Evolutionary conservation across 2,329 filamentous ascomycete species (phyloP).

Genomic region (Pseudocercospora crystallina): DNA sequence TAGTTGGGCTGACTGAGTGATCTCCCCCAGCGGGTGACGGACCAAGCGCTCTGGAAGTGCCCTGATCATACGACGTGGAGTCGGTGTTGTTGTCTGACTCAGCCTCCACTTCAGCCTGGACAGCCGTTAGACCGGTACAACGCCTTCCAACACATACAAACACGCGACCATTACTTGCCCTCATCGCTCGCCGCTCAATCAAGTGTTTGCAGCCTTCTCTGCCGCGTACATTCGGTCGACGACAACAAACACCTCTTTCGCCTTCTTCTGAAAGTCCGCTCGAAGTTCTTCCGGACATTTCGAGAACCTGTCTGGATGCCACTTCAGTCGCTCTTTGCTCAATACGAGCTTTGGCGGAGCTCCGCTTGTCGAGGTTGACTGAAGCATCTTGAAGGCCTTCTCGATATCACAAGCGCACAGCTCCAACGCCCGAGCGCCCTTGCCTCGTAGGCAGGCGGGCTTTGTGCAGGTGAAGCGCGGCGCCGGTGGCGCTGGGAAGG

Average conservation of each 20-base stretch:
- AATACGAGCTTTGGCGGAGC: background rate
- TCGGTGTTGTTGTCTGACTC: too few relatives aligned
- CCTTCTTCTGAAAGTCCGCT: slow-evolving; percentile 1
- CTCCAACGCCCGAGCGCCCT: background rate
- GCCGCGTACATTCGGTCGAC: slow-evolving; percentile 5
- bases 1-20: too few relatives aligned
- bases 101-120: too few relatives aligned
- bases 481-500: slow-evolving; percentile 9
- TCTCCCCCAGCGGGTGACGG: too few relatives aligned
- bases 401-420: slow-evolving; percentile 10
- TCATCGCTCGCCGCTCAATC: too few relatives aligned
- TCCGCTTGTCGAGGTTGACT: too few relatives aligned
- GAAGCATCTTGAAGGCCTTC: slow-evolving; percentile 2
- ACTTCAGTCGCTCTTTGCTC: slow-evolving; percentile 1
- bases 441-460: background rate
- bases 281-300: slow-evolving; percentile 3
- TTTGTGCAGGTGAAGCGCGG: slow-evolving; percentile 5
- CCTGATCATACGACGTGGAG: too few relatives aligned
- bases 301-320: slow-evolving; percentile 11
- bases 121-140: too few relatives aligned
- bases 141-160: too few relatives aligned
- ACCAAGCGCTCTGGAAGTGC: too few relatives aligned
- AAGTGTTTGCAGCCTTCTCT: background rate
- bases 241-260: slow-evolving; percentile 9
- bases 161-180: too few relatives aligned